phyloP scores from a whole-genome alignment of 768 basidiomycete species.

The Leccinum barrowsii region DNA sequence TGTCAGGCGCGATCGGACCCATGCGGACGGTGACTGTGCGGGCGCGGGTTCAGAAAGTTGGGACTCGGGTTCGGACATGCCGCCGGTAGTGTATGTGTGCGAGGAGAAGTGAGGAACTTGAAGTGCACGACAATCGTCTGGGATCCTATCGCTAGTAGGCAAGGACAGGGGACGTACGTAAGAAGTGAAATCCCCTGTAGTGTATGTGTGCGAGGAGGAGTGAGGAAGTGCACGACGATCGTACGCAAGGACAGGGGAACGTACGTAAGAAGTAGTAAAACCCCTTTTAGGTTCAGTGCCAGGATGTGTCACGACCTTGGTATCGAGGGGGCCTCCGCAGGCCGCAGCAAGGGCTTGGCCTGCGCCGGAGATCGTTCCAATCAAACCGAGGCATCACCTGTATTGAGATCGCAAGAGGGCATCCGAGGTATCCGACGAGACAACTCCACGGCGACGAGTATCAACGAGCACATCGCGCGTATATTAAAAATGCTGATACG shows the following conservation, averaged over 20 bases:
- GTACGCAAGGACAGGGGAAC: neutral
- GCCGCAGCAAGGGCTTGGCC: neutral
- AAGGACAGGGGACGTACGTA: neutral
- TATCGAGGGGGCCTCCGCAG: neutral
- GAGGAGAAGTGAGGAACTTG: neutral
- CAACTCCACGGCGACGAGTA: neutral
- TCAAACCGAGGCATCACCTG: neutral
- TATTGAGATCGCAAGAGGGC: neutral
- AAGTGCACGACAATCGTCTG: neutral
- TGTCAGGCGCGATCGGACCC: constrained; percentile 30
- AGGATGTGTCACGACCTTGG: neutral
- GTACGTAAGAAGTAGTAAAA: neutral
- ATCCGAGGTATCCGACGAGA: neutral
- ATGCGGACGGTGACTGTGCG: constrained; percentile 14
- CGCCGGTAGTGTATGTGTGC: neutral
- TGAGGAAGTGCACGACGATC: neutral
- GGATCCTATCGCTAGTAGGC: neutral
- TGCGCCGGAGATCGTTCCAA: neutral
- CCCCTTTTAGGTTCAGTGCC: too few relatives aligned
- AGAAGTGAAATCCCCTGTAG: neutral
- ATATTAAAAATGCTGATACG: neutral
- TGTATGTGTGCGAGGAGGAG: too few relatives aligned
- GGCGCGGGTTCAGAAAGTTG: neutral
- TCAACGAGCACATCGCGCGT: neutral
- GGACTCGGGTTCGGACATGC: neutral